Percentiles rank a stretch among this genome's conserved stretches.
Evolutionary conservation across 768 basidiomycete species (phyloP).

Genomic region (Psilocybe cubensis): DNA sequence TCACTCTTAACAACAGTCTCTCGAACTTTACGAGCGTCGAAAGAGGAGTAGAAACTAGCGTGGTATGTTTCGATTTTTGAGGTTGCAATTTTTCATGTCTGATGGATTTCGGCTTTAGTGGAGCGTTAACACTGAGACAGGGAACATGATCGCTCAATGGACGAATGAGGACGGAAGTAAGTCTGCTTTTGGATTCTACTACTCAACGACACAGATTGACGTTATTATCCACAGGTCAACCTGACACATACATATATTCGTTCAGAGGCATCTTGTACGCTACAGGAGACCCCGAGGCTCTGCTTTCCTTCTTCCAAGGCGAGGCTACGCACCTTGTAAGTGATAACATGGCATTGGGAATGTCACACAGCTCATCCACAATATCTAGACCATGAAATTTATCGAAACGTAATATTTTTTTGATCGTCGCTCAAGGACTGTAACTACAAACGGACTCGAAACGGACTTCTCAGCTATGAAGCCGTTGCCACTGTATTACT

Average conservation of each 20-base stretch:
- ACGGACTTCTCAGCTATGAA: not conserved
- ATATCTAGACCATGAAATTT: not conserved
- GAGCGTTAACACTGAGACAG: slow-evolving; percentile 15
- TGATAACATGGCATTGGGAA: not conserved
- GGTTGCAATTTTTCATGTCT: not conserved
- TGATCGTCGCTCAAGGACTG: not conserved
- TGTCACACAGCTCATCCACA: not conserved
- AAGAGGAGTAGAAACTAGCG: slow-evolving; percentile 14
- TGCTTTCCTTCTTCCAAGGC: not conserved
- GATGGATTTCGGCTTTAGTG: slow-evolving; percentile 7
- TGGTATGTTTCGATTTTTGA: slow-evolving; percentile 7
- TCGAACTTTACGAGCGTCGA: not conserved
- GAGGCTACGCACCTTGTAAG: slow-evolving; percentile 10
- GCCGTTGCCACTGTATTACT: not conserved
- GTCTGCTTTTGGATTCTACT: too few relatives aligned
- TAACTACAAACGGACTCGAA: not conserved
- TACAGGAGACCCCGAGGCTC: slow-evolving; percentile 12
- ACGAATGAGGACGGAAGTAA: slow-evolving; percentile 17
- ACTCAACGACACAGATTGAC: too few relatives aligned
- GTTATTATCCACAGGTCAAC: too few relatives aligned
- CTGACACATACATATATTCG: slow-evolving; percentile 5
- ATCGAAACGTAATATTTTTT: not conserved
- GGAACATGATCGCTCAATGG: slow-evolving; percentile 14
- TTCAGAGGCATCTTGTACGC: slow-evolving; percentile 9
- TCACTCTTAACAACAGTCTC: slow-evolving; percentile 12